Conservation (phyloP, 2,329 filamentous ascomycete species). For the Tricladium varicosporioides region DNA sequence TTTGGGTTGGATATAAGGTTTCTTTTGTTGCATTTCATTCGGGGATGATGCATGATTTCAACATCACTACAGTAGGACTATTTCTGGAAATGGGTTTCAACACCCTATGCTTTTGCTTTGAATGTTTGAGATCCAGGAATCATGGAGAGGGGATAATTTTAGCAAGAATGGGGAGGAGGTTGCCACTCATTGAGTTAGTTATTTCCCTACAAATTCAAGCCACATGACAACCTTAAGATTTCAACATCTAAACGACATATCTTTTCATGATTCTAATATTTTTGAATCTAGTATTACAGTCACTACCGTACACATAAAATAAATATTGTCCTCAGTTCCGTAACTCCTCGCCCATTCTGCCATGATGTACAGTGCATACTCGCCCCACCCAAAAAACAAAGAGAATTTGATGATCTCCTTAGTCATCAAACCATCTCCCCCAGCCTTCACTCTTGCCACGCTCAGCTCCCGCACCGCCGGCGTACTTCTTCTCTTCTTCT, state of each 20-base stretch:
- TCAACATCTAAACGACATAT: conserved; percentile 14
- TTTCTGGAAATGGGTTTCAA: too few relatives aligned
- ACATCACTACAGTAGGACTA: too few relatives aligned
- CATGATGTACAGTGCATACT: background rate
- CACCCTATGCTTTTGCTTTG: too few relatives aligned
- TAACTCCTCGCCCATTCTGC: conserved; percentile 7
- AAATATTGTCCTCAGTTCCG: conserved; percentile 10
- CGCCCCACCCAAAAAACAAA: conserved; percentile 4
- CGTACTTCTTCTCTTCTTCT: conserved; percentile 64
- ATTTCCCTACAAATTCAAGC: background rate
- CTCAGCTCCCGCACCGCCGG: conserved; percentile 54
- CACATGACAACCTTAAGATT: background rate
- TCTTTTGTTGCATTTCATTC: too few relatives aligned
- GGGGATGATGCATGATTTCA: too few relatives aligned
- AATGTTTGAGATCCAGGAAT: too few relatives aligned
- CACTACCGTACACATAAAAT: conserved; percentile 9
- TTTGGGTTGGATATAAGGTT: conserved; percentile 1
- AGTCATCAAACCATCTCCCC: conserved; percentile 33
- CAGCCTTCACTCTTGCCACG: conserved; percentile 25
- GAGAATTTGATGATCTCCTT: background rate
- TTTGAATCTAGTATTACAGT: conserved; percentile 13
- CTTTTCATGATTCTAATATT: background rate
- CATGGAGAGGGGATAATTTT: too few relatives aligned
- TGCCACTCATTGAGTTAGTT: too few relatives aligned
- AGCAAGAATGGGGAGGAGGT: too few relatives aligned